Base-by-base conservation (phyloP, 2,329 filamentous ascomycete genomes). In the Colletotrichum gigasporum region DNA sequence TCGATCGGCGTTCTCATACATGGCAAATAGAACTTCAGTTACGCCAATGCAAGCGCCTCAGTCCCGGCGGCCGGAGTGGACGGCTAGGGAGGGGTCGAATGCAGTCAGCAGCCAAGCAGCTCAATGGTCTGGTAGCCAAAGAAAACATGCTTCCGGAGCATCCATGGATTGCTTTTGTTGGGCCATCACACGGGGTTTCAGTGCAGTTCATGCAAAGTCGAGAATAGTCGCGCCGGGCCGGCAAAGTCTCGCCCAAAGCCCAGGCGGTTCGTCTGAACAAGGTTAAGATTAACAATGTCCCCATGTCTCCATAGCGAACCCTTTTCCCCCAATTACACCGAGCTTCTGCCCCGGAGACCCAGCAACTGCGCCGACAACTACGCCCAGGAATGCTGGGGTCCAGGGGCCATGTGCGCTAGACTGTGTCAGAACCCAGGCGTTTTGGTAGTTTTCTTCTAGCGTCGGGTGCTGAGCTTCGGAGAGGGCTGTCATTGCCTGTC, bases 261-360 rank as follows among this genome's bases (percentile, higher is more conserved):
- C 14, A 11, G 2, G 16, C 12, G 5, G 41, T 61, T 55, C 58
- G 42, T 55, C 50, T 37, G 50, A 61, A 55, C 16, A 61, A 55
- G 32, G 41, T 55, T 55, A 34, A 47, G 8, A 44, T 55, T 41
- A 39, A n/a, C 16, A 6, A 12, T 24, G 45, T 32, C 26, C 32
- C 45, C 48, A 42, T 35, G 28, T 32, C 37, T 10, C 24, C 35
- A 30, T 12, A 18, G 18, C 28, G 51, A 22, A 32, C 10, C 24
- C 24, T 32, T 14, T 22, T 28, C 26, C 39, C 22, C 28, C 14
- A 24, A 41, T 18, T 11, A 28, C 39, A 44, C 53, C 53, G n/a
- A 57, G 41, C 42, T 47, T 39, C 44, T 48, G 26, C 24, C 54
- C 54, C 22, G 16, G 39, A 28, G n/a, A 16, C 28, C 42, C 30